Conservation (phyloP, 352 stramenopile species). For the Pythium utonaiense region DNA sequence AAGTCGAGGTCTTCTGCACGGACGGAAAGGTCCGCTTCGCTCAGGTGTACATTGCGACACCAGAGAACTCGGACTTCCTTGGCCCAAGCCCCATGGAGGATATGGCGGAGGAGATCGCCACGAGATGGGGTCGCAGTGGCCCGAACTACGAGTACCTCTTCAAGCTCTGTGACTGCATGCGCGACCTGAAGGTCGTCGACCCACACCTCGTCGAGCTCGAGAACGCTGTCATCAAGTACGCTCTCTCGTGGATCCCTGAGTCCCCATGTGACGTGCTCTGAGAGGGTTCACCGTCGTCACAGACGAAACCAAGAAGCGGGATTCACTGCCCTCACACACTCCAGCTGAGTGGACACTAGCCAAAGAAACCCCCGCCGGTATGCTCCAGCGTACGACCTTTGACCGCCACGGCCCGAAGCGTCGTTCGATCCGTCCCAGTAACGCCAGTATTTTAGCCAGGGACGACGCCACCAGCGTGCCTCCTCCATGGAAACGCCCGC, state of each 20-base stretch:
- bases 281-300: slow-evolving; percentile 6
- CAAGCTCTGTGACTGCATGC: slow-evolving; percentile 79
- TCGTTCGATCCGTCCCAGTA: background rate
- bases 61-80: slow-evolving; percentile 81
- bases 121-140: slow-evolving; percentile 59
- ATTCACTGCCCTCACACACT: background rate
- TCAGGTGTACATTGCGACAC: slow-evolving; percentile 82
- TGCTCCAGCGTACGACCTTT: background rate
- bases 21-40: slow-evolving; percentile 63
- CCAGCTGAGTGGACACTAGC: background rate
- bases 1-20: slow-evolving; percentile 74
- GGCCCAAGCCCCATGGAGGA: slow-evolving; percentile 61
- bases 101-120: slow-evolving; percentile 82
- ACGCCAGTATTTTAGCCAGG: background rate
- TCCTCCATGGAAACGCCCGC: background rate
- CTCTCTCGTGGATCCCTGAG: slow-evolving; percentile 35
- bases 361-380: background rate
- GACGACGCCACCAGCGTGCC: background rate
- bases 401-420: background rate
- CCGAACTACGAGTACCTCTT: slow-evolving; percentile 86
- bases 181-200: slow-evolving; percentile 63
- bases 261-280: slow-evolving; percentile 46
- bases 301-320: background rate
- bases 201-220: slow-evolving; percentile 74
- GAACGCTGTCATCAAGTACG: slow-evolving; percentile 54